Conservation (phyloP, 139 green algal genomes). For the Auxenochlorella pyrenoidosa region DNA sequence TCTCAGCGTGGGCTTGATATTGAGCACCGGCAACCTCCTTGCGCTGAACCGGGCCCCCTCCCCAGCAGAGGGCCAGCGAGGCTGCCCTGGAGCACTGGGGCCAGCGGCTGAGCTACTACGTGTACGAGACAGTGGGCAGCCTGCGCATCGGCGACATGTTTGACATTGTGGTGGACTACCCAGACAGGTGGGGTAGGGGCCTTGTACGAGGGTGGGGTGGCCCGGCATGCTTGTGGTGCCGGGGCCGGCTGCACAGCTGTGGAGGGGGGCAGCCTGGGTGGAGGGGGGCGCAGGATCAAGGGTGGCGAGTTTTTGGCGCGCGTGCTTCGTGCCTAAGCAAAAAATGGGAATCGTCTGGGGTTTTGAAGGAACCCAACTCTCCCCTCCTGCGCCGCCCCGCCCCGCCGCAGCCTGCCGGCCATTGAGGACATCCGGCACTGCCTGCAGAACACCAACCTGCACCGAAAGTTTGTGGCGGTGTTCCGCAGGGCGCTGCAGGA, state of each 20-base stretch:
- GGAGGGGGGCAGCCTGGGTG: no score
- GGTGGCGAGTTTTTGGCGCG: no score
- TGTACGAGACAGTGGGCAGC: constrained; percentile 77
- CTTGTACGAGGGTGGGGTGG: no score
- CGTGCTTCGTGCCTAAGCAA: no score
- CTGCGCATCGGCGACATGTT: constrained; percentile 86
- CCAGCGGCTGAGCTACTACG: constrained; percentile 70
- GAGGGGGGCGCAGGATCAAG: no score
- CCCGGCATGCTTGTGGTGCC: no score
- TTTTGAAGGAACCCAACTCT: no score
- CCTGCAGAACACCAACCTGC: constrained; percentile 76
- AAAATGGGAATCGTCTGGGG: no score
- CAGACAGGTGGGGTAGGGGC: constrained; percentile 43
- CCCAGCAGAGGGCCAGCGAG: constrained; percentile 5
- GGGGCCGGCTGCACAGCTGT: no score
- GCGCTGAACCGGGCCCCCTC: no score
- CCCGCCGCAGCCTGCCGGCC: constrained; percentile 58
- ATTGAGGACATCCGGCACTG: constrained; percentile 78
- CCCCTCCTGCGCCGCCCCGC: neutral
- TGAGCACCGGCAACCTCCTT: no score
- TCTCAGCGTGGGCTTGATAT: no score
- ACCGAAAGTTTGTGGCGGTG: constrained; percentile 45
- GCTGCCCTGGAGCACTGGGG: constrained; percentile 63
- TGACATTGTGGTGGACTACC: constrained; percentile 89
- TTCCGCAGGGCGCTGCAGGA: constrained; percentile 46